Evolutionary conservation across 495 filamentous ascomycete genomes (phyloP), one percentile per base, ranked within the genome.

Genomic region (Rostrohypoxylon terebratum): DNA sequence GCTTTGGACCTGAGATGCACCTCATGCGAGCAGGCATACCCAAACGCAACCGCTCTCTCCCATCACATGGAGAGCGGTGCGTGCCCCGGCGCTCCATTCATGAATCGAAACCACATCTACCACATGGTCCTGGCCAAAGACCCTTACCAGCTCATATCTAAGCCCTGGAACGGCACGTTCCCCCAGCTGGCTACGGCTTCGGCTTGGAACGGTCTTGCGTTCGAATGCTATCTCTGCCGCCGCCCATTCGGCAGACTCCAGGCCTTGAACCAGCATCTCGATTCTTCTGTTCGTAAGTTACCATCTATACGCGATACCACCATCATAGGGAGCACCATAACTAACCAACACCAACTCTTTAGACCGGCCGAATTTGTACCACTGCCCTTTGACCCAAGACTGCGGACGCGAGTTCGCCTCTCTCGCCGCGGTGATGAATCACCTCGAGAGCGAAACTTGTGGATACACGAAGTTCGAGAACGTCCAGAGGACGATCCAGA

Each of bases 361-460:
- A 75, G 72, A 89, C 61, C 70, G 83, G 63, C 81, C 85, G 61
- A 76, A 78, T 18, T 74, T 87, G 3, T 90, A 89, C 59, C 86
- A 85, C 69, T 89, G 86, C 60, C 85, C 85, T 0, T 86, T 86
- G 36, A 47, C 25, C 3, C 0, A 16, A 3, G 16, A 1, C 21
- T 89, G 87, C 55, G 40, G 38, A 11, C 82, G 78, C 66, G 63
- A 87, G 33, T 90, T 89, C 72, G 69, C 69, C 36, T 77, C 80
- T 0, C 59, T 89, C 57, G 86, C 85, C 28, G 81, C 62, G 3
- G 54, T 88, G 34, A 87, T 88, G 75, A 85, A 81, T 63, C 86
- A 88, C 66, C 69, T 88, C 4, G 87, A 89, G 75, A 89, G 85
- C 71, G 88, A 87, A 72, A 61, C 72, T 0, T 90, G 86, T 72